Base-by-base conservation (phyloP, 768 basidiomycete genomes). In the Rhizopogon roseolus region DNA sequence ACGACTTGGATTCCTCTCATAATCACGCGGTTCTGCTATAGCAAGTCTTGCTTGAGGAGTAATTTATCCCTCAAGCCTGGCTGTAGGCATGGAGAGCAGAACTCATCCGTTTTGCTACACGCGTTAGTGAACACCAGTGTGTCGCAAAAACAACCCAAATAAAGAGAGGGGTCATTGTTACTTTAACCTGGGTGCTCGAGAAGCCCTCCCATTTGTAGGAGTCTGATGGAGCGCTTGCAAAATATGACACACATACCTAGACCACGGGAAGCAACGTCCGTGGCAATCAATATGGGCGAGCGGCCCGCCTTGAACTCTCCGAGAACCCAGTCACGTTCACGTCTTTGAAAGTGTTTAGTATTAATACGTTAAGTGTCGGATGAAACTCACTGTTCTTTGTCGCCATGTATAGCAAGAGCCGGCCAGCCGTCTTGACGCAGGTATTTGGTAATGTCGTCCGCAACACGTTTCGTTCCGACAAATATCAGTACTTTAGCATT, bases 401-500 rank as follows among this genome's bases (percentile, higher is more conserved):
- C 97, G 64, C 97, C 97, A 66, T 99, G 97, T 64, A 99, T 99
- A 51, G 97, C 96, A 37, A 99, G 77, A 13, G 97, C 97, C n/a
- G 97, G 97, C 97, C 97, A 99, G 13, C 97, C 97, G 65, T 99
- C 97, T 78, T 91, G 89, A 54, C 97, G 88, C 54, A 99, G 79
- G 65, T 93, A 95, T 73, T 98, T 98, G 17, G 97, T 99, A 64
- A 99, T 89, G 59, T 99, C 97, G 70, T 99, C 97, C 49, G 97
- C 97, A 54, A 96, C 92, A 44, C 96, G 82, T 75, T 98, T 99
- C 25, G 97, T 99, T 17, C 86, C 94, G 57, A 98, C 94, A 69
- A 99, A 99, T 66, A 99, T 99, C 59, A 99, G 81, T 44, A 99
- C 97, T 73, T 99, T 99, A 43, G 95, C 97, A 66, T 97, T 95